Evolutionary conservation across 176 grass and related monocot species (phyloP), one percentile per base, ranked within the genome.

Genomic region (Zea luxurians): DNA sequence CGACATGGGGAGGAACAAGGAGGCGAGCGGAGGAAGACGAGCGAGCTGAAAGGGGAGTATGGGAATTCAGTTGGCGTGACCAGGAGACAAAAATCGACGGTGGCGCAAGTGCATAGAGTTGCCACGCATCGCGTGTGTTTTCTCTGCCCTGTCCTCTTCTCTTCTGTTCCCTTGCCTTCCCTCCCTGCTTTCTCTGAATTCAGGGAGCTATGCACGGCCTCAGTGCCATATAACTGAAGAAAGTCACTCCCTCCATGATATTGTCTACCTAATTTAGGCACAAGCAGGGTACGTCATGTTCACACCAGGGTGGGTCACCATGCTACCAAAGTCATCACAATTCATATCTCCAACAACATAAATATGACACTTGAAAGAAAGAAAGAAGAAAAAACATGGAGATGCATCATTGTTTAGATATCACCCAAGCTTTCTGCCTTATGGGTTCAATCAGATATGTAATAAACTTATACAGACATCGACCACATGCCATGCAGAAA

Each of bases 51-150:
- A 18, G 16, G 27, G 27, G 27, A 78, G 80, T 79, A 71, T 71
- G 78, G 34, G 73, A 82, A 74, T 71, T 86, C 85, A 75, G 74
- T 78, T 83, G 43, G 85, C 60, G 85, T 83, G 85, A 81, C 27
- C 27, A 27, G 27, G 27, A 27, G 27, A 53, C 49, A 53, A 53
- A 53, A 53, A 15, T 50, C 48, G 48, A 50, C 4, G 48, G 48
- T 53, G 49, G 49, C 16, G 49, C 49, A 53, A 53, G 49, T 53
- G 16, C 52, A 54, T 15, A 54, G 6, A n/a, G 27, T 46, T 45
- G 67, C 44, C 67, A 70, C 67, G 67, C 67, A 44, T 70, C 35
- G 35, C 44, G 67, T 70, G 67, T 70, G 44, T 20, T 44, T 70
- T 34, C 13, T 48, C 67, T 70, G 44, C 67, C 67, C 10, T 27